These are phyloP conservation scores for Dioszegia hungarica DNA, from an alignment of 768 basidiomycete genomes.

Conservation along the genomic window DNA sequence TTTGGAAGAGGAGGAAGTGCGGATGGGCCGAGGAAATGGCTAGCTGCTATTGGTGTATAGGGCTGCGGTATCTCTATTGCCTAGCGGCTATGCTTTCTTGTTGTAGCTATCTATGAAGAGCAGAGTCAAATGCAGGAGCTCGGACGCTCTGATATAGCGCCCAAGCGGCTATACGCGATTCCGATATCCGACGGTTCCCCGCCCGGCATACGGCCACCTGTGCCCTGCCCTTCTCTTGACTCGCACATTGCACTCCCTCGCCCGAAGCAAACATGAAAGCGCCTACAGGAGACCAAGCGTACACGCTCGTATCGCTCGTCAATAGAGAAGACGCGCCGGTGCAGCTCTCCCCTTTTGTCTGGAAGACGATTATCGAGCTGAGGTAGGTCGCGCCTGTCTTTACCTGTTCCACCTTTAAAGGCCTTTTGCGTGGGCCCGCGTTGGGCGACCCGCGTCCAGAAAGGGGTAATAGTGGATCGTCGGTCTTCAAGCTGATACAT, in stretches of 20 bases:
- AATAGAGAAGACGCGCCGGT: background rate
- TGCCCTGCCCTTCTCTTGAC: too few relatives aligned
- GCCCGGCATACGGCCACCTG: too few relatives aligned
- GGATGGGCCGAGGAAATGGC: slow-evolving; percentile 34
- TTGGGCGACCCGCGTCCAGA: too few relatives aligned
- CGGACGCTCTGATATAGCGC: too few relatives aligned
- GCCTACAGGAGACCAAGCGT: background rate
- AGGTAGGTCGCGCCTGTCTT: background rate
- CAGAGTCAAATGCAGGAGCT: too few relatives aligned
- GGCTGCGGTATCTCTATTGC: background rate
- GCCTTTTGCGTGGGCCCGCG: too few relatives aligned
- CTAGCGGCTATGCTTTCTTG: background rate
- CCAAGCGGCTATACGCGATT: too few relatives aligned
- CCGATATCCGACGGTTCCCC: too few relatives aligned
- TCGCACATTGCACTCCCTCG: too few relatives aligned
- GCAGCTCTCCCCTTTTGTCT: slow-evolving; percentile 5
- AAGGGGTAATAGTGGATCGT: too few relatives aligned
- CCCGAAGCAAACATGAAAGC: slow-evolving; percentile 4
- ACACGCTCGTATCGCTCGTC: background rate
- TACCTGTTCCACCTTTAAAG: background rate
- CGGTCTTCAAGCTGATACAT: too few relatives aligned
- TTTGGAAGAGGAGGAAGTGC: slow-evolving; percentile 10
- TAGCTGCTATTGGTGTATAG: slow-evolving; percentile 39
- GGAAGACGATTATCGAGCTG: slow-evolving; percentile 1
- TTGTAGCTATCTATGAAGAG: background rate